Conservation (phyloP, 108 stramenopile species). For the Poteriospumella lacustris region DNA sequence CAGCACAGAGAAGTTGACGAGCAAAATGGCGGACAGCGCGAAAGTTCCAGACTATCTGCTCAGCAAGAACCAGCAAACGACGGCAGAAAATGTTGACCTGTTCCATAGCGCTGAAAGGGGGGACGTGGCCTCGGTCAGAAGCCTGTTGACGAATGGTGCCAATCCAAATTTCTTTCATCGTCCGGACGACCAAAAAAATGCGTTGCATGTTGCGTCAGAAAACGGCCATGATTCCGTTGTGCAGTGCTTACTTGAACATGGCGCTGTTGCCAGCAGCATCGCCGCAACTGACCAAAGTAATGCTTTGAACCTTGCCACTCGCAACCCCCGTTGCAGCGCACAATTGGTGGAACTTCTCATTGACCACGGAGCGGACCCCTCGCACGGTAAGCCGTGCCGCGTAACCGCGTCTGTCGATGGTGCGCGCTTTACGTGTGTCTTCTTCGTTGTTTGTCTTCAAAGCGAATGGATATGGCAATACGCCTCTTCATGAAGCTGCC, state of each 20-base stretch:
- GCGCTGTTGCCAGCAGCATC: not conserved
- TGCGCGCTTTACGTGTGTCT: too few species aligned
- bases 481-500: not conserved
- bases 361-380: too few species aligned
- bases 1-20: too few species aligned
- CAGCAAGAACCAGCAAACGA: not conserved
- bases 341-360: too few species aligned
- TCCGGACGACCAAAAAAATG: constrained; percentile 7
- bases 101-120: not conserved
- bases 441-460: too few species aligned
- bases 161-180: not conserved
- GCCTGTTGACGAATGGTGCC: not conserved
- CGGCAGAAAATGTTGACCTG: not conserved
- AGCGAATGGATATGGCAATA: constrained; percentile 8
- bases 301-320: not conserved
- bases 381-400: too few species aligned
- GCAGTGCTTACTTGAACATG: not conserved
- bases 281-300: not conserved
- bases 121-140: not conserved
- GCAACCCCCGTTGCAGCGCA: too few species aligned
- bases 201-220: not conserved
- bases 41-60: not conserved
- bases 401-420: too few species aligned
- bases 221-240: not conserved
- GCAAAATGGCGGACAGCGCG: too few species aligned